Base-by-base conservation (phyloP, 2,329 filamentous ascomycete genomes). In the Aureobasidium sp. region DNA sequence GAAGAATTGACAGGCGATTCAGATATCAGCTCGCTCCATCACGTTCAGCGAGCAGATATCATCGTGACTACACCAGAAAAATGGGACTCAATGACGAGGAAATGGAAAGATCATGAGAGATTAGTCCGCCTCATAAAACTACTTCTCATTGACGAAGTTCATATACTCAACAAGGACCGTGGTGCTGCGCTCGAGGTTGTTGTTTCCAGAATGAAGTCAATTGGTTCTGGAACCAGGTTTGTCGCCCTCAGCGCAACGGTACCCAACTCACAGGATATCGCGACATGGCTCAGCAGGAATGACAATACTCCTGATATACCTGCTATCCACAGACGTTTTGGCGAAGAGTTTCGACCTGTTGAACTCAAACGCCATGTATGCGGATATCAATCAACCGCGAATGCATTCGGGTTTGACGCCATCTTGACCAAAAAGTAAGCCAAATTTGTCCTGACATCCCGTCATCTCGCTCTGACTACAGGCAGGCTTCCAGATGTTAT, bases 51-150 rank as follows among this genome's bases (percentile, higher is more conserved):
- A 67, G 90, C 90, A 3, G 87, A 86, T 51, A 89, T 96, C 65
- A 93, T 96, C 66, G 82, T 95, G 65, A 94, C 91, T 0, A 96
- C 90, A 0, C 90, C 91, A 0, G 90, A 96, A 73, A 95, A 95
- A 70, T 95, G 90, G 90, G 90, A 96, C 71, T 93, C 89, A 64
- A 87, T 94, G 72, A 95, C 91, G 0, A 81, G 90, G 20, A 92
- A 90, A 70, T 95, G 91, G 91, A 85, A 87, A 67, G 90, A 95
- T 67, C 88, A 95, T 68, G 81, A 82, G 59, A 88, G 81, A 66
- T 76, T 95, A 20, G 84, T 95, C 74, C 83, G 87, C 63, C 79
- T 92, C 65, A 84, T 95, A 50, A 89, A 87, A 64, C 76, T 96
- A 0, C 90, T 94, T 65, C 80, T 96, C 24, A 92, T 96, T 62